Evolutionary conservation across 805 yeast species (phyloP).

Genomic region (Saccharomyces mikatae): DNA sequence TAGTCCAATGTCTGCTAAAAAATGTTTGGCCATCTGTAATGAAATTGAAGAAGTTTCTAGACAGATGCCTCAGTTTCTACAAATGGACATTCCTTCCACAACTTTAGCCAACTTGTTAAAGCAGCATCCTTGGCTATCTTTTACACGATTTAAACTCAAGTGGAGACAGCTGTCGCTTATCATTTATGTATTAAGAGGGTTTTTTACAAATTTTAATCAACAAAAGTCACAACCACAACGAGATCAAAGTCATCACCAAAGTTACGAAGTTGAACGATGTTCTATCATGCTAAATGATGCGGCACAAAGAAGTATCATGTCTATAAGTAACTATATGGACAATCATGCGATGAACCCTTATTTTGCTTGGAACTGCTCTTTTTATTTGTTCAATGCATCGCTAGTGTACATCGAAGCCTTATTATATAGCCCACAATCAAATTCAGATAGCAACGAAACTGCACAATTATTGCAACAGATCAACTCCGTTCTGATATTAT

Average conservation of each 20-base stretch:
- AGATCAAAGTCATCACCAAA: constrained; percentile 31
- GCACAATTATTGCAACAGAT: constrained; percentile 2
- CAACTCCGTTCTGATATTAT: constrained; percentile 1
- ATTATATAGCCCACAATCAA: constrained; percentile 24
- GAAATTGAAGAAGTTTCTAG: constrained; percentile 35
- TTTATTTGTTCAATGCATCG: constrained; percentile 55
- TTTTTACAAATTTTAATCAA: constrained; percentile 41
- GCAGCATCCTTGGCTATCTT: constrained; percentile 51
- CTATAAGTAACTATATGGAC: constrained; percentile 36
- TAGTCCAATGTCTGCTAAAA: constrained; percentile 26
- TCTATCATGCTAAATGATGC: constrained; percentile 39
- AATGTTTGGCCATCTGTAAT: constrained; percentile 39
- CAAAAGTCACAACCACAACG: constrained; percentile 30
- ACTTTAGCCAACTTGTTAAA: constrained; percentile 31
- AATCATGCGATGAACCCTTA: constrained; percentile 37
- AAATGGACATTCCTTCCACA: constrained; percentile 33
- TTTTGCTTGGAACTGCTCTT: constrained; percentile 56
- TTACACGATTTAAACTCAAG: constrained; percentile 43
- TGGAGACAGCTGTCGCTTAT: constrained; percentile 56
- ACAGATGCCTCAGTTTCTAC: constrained; percentile 41
- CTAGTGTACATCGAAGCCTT: constrained; percentile 46
- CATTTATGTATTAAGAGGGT: constrained; percentile 47
- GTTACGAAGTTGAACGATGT: constrained; percentile 34
- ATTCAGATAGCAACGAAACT: constrained; percentile 30
- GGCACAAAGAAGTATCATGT: constrained; percentile 44